A percentile compares a stretch with the other conserved stretches of the same genome.
phyloP scores from a whole-genome alignment of 1,139 yeast genomes.

The Geotrichum phurueaensis region DNA sequence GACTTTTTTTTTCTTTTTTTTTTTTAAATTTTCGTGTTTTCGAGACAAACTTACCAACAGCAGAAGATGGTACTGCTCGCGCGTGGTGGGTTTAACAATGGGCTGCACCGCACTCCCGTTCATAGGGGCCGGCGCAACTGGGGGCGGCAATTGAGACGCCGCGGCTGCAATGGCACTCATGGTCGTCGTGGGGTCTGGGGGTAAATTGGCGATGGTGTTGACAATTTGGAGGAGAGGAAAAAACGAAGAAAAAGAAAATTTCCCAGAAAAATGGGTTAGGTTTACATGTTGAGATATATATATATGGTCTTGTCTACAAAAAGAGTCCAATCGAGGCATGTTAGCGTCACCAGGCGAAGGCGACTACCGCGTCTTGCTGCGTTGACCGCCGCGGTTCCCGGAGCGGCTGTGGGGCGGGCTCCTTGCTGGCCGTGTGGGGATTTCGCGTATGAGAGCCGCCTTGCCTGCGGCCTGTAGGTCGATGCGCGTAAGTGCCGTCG shows the following conservation, averaged over 20 bases:
- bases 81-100: conserved; percentile 30
- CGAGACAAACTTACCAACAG: conserved; percentile 29
- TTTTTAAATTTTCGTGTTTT: neutral
- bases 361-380: conserved; percentile 1
- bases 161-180: neutral
- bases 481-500: conserved; percentile 33
- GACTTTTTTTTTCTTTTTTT: neutral
- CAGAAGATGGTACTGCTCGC: conserved; percentile 36
- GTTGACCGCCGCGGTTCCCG: neutral
- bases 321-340: too few species aligned
- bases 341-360: too few species aligned
- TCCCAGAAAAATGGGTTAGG: neutral
- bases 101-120: neutral
- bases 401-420: neutral
- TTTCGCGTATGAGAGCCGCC: conserved; percentile 14
- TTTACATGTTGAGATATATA: neutral
- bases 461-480: conserved; percentile 26
- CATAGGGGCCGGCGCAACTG: neutral
- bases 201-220: neutral
- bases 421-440: neutral
- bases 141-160: neutral
- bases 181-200: neutral
- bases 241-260: neutral
- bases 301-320: too few species aligned
- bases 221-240: neutral